Base-by-base conservation (phyloP, 2,329 filamentous ascomycete genomes). In the Clonostachys rosea region DNA sequence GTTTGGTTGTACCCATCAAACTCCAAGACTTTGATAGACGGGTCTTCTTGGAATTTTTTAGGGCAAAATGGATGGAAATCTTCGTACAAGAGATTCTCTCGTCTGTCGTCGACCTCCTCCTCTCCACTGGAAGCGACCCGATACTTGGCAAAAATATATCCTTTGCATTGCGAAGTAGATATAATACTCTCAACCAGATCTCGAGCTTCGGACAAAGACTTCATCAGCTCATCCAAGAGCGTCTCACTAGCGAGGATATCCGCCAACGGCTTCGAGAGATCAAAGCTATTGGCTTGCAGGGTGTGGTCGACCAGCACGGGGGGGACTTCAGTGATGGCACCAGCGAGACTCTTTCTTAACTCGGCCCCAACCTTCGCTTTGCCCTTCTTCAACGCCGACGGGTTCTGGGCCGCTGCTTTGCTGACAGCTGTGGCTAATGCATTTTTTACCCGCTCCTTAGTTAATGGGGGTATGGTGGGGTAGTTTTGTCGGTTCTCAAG, bases 21-120 rank as follows among this genome's bases (percentile, higher is more conserved):
- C 46, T 89, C 81, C 12, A 97, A 60, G 14, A 95, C 81, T 4
- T 81, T 78, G 20, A 85, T 79, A 0, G 75, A 69, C 0, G 82
- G 71, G 47, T 91, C 83, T 7, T 79, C 74, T 51, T 84, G 81
- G 51, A 95, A 87, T 55, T 97, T 92, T 18, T 77, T 73, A 0
- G 94, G 94, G 37, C 86, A 73, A 64, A 97, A 97, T 0, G 94
- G 94, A 56, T 97, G 92, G 57, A 96, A 97, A 58, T 99, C 94
- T 47, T 96, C 88, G 59, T 96, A 99, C 3, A 95, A 71, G 6
- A 94, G 61, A 42, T 74, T 70, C 5, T 70, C 65, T 10, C 68
- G 61, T 8, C 61, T 58, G 1, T 62, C 68, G 10, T 67, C 63
- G 17, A 67, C 53, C 1, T 47, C 40, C 5, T 52, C 50, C 14